These are phyloP conservation scores for Halophytophthora polymorphica DNA, from an alignment of 352 stramenopile genomes.

Conservation along the genomic window DNA sequence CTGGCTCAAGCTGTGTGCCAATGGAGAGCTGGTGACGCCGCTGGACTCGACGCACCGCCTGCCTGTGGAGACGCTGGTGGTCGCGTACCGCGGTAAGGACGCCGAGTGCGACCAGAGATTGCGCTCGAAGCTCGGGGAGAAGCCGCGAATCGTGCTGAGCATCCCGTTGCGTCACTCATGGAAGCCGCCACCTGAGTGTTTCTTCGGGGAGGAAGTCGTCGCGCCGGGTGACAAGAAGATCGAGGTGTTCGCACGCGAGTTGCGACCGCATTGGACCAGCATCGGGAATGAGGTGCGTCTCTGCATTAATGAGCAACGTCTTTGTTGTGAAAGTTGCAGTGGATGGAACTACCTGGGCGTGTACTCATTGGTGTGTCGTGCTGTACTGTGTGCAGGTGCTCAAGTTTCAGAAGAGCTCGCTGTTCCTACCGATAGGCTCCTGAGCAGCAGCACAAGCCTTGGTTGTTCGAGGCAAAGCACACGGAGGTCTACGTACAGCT, in stretches of 20 bases:
- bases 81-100: slow-evolving; percentile 43
- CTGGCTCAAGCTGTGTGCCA: slow-evolving; percentile 68
- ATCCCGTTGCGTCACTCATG: slow-evolving; percentile 74
- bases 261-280: slow-evolving; percentile 57
- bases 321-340: background rate
- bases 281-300: slow-evolving; percentile 54
- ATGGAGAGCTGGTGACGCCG: slow-evolving; percentile 55
- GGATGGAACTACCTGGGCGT: background rate
- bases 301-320: no score
- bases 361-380: background rate
- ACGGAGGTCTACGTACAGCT: no score
- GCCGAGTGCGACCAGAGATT: slow-evolving; percentile 13
- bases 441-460: no score
- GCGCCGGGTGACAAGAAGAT: slow-evolving; percentile 20
- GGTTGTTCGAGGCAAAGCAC: no score
- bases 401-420: slow-evolving; percentile 38
- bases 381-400: slow-evolving; percentile 30
- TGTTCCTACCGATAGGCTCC: slow-evolving; percentile 10
- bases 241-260: slow-evolving; percentile 69
- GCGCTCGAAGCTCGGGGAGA: slow-evolving; percentile 23
- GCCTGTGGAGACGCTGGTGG: slow-evolving; percentile 61
- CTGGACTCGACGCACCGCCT: slow-evolving; percentile 59
- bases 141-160: slow-evolving; percentile 46
- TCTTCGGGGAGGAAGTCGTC: slow-evolving; percentile 30
- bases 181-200: slow-evolving; percentile 66